These are phyloP conservation scores for Neofusicoccum umdonicola DNA, from an alignment of 2,329 filamentous ascomycete species.

Conservation along the genomic window DNA sequence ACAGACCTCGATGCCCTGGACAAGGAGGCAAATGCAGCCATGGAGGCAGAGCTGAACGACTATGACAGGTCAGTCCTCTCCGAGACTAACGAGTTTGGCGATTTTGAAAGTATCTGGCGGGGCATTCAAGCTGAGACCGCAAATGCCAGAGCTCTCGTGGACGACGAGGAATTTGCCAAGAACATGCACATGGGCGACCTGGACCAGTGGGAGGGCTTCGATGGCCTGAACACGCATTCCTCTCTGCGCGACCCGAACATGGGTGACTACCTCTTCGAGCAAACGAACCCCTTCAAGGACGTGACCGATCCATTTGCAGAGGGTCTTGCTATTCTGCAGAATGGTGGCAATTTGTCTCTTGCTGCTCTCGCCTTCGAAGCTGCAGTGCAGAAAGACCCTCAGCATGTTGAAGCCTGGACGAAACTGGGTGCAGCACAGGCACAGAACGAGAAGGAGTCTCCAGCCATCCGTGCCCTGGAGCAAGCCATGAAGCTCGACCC, in stretches of 20 bases:
- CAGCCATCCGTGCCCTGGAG: conserved; percentile 90
- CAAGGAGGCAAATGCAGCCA: conserved; percentile 66
- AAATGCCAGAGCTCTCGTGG: conserved; percentile 66
- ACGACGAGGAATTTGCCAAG: conserved; percentile 63
- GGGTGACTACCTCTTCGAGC: conserved; percentile 91
- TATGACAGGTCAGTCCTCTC: conserved; percentile 79
- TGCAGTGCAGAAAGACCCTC: conserved; percentile 82
- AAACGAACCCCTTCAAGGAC: conserved; percentile 84
- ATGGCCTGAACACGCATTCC: conserved; percentile 65
- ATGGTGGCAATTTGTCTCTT: conserved; percentile 89
- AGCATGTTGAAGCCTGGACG: conserved; percentile 91
- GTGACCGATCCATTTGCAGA: conserved; percentile 86
- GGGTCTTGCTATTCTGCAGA: conserved; percentile 86
- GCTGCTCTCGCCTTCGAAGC: conserved; percentile 95
- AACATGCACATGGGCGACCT: conserved; percentile 65
- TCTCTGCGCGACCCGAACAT: conserved; percentile 72
- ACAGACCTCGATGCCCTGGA: conserved; percentile 52
- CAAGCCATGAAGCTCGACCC: conserved; percentile 86
- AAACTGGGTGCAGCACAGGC: conserved; percentile 89
- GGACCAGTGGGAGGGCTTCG: conserved; percentile 77
- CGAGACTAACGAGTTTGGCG: conserved; percentile 73
- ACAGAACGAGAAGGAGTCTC: conserved; percentile 97
- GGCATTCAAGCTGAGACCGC: conserved; percentile 76
- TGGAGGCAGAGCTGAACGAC: conserved; percentile 83
- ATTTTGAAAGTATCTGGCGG: conserved; percentile 88